These are phyloP conservation scores for Eucalyptus shirleyi DNA, from an alignment of 345 rosid species.

Conservation along the genomic window DNA sequence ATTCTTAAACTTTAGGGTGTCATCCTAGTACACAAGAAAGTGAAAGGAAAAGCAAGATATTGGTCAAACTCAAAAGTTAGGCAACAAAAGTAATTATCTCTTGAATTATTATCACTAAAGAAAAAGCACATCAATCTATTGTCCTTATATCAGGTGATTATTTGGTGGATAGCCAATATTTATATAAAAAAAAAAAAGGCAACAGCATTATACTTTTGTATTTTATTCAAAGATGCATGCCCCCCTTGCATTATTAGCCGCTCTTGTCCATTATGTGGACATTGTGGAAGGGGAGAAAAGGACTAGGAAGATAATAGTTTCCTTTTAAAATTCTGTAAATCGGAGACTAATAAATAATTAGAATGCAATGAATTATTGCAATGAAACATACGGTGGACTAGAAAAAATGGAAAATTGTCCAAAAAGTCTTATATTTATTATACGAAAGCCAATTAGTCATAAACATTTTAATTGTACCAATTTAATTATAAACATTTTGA, in stretches of 20 bases:
- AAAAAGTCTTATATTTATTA: background rate
- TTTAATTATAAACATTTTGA: background rate
- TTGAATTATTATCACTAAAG: background rate
- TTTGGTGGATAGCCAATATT: background rate
- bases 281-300: background rate
- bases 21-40: too few species aligned
- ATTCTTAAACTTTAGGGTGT: too few species aligned
- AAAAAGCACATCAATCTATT: background rate
- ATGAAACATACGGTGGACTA: background rate
- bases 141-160: background rate
- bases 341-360: background rate
- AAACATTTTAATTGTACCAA: too few species aligned
- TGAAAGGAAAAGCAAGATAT: background rate
- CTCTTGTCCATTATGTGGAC: background rate
- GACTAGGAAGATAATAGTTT: background rate
- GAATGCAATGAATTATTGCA: background rate
- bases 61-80: background rate
- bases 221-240: background rate
- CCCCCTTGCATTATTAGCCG: background rate
- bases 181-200: background rate
- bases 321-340: background rate
- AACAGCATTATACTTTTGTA: background rate
- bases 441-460: background rate
- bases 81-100: background rate
- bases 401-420: background rate